A percentile compares a stretch with the other conserved stretches of the same genome.
These are phyloP conservation scores for Trematosphaeria pertusa DNA, from an alignment of 2,329 filamentous ascomycete genomes.

Conservation along the genomic window DNA sequence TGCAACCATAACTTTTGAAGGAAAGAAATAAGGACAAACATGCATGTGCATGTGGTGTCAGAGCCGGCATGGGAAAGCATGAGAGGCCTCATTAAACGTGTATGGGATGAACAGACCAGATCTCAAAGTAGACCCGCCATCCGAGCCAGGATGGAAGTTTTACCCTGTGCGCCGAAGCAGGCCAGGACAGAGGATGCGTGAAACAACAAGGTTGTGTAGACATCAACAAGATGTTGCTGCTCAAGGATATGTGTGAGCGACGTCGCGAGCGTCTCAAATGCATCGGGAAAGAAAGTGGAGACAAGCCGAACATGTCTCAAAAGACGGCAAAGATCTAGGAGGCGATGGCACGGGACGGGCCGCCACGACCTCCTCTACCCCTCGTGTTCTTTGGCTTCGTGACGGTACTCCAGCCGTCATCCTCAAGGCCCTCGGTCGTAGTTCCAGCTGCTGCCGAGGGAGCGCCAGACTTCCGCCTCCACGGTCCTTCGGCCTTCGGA, in stretches of 20 bases:
- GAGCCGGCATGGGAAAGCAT: constrained; percentile 18
- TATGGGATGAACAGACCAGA: constrained; percentile 21
- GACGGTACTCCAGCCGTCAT: constrained; percentile 63
- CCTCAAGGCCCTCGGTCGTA: constrained; percentile 57
- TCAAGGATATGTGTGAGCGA: constrained; percentile 27
- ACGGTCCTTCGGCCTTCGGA: constrained; percentile 47
- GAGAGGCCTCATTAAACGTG: constrained; percentile 27
- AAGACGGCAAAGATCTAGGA: too few relatives aligned
- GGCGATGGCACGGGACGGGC: constrained; percentile 53
- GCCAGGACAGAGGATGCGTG: constrained; percentile 15
- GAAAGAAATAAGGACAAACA: constrained; percentile 25
- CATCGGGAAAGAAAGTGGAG: constrained; percentile 18
- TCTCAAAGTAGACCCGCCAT: too few relatives aligned
- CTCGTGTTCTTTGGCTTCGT: constrained; percentile 52
- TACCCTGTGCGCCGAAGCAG: too few relatives aligned
- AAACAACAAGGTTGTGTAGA: constrained; percentile 28
- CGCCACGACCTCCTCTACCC: constrained; percentile 50
- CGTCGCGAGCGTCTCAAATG: constrained; percentile 35
- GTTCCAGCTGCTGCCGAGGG: constrained; percentile 43
- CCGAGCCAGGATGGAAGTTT: too few relatives aligned
- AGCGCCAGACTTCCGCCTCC: constrained; percentile 47
- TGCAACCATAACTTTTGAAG: constrained; percentile 47
- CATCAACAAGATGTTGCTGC: constrained; percentile 31
- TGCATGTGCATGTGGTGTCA: constrained; percentile 20
- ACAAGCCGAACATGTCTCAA: constrained; percentile 15